Base-by-base conservation (phyloP, 257 asterid genomes). In the Misopates orontium region DNA sequence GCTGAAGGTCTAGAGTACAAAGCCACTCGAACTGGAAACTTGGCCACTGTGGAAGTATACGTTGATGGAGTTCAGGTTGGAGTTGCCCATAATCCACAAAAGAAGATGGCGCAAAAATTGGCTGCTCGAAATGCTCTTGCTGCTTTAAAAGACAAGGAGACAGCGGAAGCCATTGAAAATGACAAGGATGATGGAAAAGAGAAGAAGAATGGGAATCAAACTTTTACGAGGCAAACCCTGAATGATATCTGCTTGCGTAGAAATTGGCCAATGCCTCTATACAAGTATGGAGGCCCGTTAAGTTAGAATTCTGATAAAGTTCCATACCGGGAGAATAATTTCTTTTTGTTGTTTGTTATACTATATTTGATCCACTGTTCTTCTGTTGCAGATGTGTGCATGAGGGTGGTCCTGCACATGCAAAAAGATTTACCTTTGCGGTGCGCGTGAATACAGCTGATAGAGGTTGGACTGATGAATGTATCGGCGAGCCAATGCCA, bases 321-420 rank as follows among this genome's bases (percentile, higher is more conserved):
- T 42, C 42, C 65, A 2, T 13, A 14, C 20, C 1, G 4, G n/a
- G 22, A 23, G 44, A 28, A 56, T 24, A 54, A 54, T 42, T 21
- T 56, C 23, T 12, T 67, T 3, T 53, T 62, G 28, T n/a, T 20
- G 20, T 49, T 15, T 18, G 3, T 49, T 60, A 28, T 41, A 17
- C n/a, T 66, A 22, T 49, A 18, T 51, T 50, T 57, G 24, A 18
- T 51, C 36, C 45, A 24, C 25, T 45, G 10, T 17, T 45, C 13
- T 14, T 54, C 44, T 21, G 42, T 28, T 80, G 68, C 67, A 90
- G 97, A 76, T 83, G 99, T 61, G 78, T 90, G 41, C 78, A 78
- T 1, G 97, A 90, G 79, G 97, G 99, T 16, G 99, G 99, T 28
- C 99, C 97, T n/a, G 99, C 99, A 63, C 99, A 93, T 66, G 99